Evolutionary conservation across 306 rosid species (phyloP).

Genomic region (Rubus idaeus): DNA sequence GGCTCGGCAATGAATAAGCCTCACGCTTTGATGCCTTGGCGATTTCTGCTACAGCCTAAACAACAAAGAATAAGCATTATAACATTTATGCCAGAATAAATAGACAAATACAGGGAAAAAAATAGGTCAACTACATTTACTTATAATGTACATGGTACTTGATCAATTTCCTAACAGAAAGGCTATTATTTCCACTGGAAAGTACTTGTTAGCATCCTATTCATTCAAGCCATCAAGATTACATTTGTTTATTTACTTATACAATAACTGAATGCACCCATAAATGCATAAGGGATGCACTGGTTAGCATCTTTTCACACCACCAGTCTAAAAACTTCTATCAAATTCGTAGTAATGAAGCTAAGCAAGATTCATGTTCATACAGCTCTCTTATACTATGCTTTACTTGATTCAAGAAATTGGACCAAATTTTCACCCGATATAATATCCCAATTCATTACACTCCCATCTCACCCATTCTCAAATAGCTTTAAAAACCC

Average conservation of each 20-base stretch:
- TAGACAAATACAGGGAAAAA: not conserved
- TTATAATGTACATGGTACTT: too few relatives aligned
- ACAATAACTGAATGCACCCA: too few relatives aligned
- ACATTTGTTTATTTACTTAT: too few relatives aligned
- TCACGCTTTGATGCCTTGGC: constrained; percentile 74
- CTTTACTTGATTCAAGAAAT: not conserved
- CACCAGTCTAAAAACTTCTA: too few relatives aligned
- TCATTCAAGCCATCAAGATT: too few relatives aligned
- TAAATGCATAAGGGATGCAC: too few relatives aligned
- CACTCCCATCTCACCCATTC: not conserved
- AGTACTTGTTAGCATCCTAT: too few relatives aligned
- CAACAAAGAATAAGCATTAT: constrained; percentile 11
- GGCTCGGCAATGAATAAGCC: constrained; percentile 57
- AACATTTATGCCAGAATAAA: not conserved
- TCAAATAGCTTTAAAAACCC: not conserved
- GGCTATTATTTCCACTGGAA: too few relatives aligned
- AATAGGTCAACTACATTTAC: constrained; percentile 1
- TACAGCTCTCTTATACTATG: not conserved
- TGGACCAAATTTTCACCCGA: not conserved
- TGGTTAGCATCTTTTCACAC: too few relatives aligned
- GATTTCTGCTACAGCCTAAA: constrained; percentile 85
- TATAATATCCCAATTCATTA: not conserved
- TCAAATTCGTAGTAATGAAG: too few relatives aligned
- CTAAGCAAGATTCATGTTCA: not conserved
- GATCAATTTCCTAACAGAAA: too few relatives aligned